These are phyloP conservation scores for Amorphotheca resinae DNA, from an alignment of 495 filamentous ascomycete species.

Conservation along the genomic window DNA sequence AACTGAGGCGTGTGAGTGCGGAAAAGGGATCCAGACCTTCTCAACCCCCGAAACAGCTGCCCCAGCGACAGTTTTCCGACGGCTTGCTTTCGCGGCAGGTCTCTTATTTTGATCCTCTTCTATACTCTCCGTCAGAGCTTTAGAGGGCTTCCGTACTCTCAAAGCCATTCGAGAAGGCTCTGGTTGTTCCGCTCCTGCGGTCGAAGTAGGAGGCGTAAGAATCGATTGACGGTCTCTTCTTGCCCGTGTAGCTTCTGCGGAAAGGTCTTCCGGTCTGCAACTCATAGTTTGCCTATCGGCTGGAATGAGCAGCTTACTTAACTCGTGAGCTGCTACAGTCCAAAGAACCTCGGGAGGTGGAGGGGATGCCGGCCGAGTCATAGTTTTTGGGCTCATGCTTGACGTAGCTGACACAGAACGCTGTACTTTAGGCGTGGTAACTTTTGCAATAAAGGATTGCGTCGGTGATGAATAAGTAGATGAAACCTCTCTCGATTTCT, in stretches of 20 bases:
- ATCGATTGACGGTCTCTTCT: slow-evolving; percentile 49
- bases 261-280: slow-evolving; percentile 62
- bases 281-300: slow-evolving; percentile 55
- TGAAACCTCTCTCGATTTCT: slow-evolving; percentile 38
- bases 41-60: slow-evolving; percentile 33
- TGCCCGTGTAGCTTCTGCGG: slow-evolving; percentile 47
- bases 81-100: slow-evolving; percentile 33
- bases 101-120: slow-evolving; percentile 44
- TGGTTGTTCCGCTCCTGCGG: slow-evolving; percentile 22
- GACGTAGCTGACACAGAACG: slow-evolving; percentile 31
- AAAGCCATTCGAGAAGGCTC: slow-evolving; percentile 50
- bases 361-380: slow-evolving; percentile 27
- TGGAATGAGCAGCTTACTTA: slow-evolving; percentile 75
- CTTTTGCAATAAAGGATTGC: slow-evolving; percentile 65
- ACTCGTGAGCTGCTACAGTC: slow-evolving; percentile 66
- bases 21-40: slow-evolving; percentile 24
- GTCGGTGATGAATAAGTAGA: slow-evolving; percentile 60
- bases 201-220: slow-evolving; percentile 22
- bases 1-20: not conserved
- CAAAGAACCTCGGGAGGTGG: slow-evolving; percentile 71
- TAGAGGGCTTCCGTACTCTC: slow-evolving; percentile 51
- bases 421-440: slow-evolving; percentile 43
- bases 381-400: slow-evolving; percentile 16
- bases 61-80: slow-evolving; percentile 56
- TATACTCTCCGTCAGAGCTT: slow-evolving; percentile 27